Evolutionary conservation across 495 filamentous ascomycete genomes (phyloP).

Genomic region (Paragyromitra xinjiangensis): DNA sequence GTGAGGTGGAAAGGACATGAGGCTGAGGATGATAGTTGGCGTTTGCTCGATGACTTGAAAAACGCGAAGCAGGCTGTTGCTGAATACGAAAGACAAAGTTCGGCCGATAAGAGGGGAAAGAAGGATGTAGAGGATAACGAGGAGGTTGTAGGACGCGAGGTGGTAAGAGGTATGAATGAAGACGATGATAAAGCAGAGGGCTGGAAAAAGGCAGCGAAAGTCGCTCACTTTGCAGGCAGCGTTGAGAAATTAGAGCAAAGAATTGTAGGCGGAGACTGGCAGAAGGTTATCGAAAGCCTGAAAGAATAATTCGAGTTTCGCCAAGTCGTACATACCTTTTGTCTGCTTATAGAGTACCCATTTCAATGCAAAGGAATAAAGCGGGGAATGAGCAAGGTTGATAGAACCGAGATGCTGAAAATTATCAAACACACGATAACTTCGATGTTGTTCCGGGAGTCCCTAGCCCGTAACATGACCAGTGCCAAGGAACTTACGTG

Average conservation of each 20-base stretch:
- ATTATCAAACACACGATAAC: too few species aligned
- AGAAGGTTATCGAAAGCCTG: slow-evolving; percentile 25
- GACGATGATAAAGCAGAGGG: slow-evolving; percentile 2
- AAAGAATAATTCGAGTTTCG: slow-evolving; percentile 18
- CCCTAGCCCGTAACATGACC: too few species aligned
- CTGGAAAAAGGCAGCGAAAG: slow-evolving; percentile 11
- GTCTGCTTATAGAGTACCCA: background rate
- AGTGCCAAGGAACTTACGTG: too few species aligned
- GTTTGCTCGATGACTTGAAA: slow-evolving; percentile 1
- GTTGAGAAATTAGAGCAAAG: slow-evolving; percentile 36
- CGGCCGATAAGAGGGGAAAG: background rate
- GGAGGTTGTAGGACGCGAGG: background rate
- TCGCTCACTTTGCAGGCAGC: slow-evolving; percentile 38
- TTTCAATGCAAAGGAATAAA: background rate
- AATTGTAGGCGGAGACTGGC: slow-evolving; percentile 34
- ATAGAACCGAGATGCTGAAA: background rate
- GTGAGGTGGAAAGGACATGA: slow-evolving; percentile 28
- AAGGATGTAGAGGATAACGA: background rate
- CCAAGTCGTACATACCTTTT: background rate
- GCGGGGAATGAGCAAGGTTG: background rate
- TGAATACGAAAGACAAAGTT: background rate
- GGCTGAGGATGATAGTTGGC: slow-evolving; percentile 14
- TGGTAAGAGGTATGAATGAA: background rate
- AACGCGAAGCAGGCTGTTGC: background rate
- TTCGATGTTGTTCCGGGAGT: too few species aligned